Conservation (phyloP, 1,139 yeast species). For the Debaryomyces subglobosus region DNA sequence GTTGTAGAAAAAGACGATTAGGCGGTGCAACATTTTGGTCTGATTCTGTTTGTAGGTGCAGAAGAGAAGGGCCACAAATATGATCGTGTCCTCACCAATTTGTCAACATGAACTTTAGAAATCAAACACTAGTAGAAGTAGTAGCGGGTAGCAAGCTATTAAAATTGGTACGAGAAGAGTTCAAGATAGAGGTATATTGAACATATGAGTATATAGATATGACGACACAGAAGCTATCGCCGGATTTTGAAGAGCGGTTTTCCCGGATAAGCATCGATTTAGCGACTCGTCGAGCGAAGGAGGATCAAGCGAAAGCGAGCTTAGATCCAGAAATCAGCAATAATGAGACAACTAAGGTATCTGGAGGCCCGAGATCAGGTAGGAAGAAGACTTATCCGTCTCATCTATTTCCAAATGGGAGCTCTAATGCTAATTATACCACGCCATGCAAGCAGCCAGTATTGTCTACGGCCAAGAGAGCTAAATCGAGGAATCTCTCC, state of each 20-base stretch:
- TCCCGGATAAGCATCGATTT: slow-evolving; percentile 27
- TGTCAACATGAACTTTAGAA: not conserved
- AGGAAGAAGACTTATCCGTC: slow-evolving; percentile 27
- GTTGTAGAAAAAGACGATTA: not conserved
- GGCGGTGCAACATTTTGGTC: not conserved
- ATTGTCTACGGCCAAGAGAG: slow-evolving; percentile 25
- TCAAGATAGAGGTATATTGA: not conserved
- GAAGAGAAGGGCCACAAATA: not conserved
- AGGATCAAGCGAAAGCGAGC: not conserved
- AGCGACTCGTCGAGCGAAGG: not conserved
- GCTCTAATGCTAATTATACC: slow-evolving; percentile 12
- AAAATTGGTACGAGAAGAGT: not conserved
- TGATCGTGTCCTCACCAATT: not conserved
- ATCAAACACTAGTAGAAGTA: not conserved
- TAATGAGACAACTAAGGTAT: slow-evolving; percentile 22
- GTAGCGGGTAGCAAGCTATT: not conserved
- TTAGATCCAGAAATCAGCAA: not conserved
- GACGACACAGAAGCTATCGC: slow-evolving; percentile 7
- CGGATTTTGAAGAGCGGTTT: slow-evolving; percentile 32
- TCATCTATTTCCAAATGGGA: slow-evolving; percentile 21
- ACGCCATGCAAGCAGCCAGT: slow-evolving; percentile 14
- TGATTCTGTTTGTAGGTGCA: not conserved
- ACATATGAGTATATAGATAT: not conserved
- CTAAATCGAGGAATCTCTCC: slow-evolving; percentile 18
- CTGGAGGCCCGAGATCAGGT: slow-evolving; percentile 1